Conservation (phyloP, 2,329 filamentous ascomycete genomes). For the Periglandula ipomoeae region DNA sequence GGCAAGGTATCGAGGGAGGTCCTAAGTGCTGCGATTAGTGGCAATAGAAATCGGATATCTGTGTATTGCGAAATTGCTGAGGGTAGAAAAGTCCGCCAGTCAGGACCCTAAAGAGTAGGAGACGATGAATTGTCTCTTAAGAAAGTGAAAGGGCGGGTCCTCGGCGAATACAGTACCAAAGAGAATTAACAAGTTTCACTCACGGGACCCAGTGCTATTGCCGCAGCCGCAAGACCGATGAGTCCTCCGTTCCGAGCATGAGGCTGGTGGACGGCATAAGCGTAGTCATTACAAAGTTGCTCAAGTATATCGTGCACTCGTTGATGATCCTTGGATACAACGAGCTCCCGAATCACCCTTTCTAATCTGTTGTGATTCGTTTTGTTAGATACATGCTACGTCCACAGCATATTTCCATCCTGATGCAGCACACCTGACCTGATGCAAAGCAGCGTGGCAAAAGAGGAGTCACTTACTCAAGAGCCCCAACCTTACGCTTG, state of each 20-base stretch:
- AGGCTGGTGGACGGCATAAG: constrained; percentile 92
- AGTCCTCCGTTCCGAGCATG: constrained; percentile 94
- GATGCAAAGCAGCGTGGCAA: neutral
- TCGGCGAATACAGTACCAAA: neutral
- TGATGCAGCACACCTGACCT: too few species aligned
- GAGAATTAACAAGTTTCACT: constrained; percentile 25
- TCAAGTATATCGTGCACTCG: constrained; percentile 82
- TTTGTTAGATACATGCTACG: constrained; percentile 10
- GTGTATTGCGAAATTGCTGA: too few species aligned
- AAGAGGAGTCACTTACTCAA: constrained; percentile 60
- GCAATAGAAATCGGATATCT: neutral
- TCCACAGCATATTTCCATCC: neutral
- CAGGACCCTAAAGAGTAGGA: neutral
- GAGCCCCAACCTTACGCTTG: constrained; percentile 89
- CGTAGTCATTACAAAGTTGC: constrained; percentile 95
- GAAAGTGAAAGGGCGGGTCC: neutral
- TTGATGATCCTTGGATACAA: constrained; percentile 66
- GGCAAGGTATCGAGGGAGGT: constrained; percentile 83
- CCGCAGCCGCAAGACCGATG: constrained; percentile 89
- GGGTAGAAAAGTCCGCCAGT: neutral
- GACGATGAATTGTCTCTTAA: neutral
- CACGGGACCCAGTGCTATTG: constrained; percentile 88
- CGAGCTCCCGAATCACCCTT: constrained; percentile 77
- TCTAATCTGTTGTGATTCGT: constrained; percentile 58
- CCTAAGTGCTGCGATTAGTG: constrained; percentile 39